These are phyloP conservation scores for Cryptococcus amylolentus DNA, from an alignment of 1,284 basidiomycete genomes.

Conservation along the genomic window DNA sequence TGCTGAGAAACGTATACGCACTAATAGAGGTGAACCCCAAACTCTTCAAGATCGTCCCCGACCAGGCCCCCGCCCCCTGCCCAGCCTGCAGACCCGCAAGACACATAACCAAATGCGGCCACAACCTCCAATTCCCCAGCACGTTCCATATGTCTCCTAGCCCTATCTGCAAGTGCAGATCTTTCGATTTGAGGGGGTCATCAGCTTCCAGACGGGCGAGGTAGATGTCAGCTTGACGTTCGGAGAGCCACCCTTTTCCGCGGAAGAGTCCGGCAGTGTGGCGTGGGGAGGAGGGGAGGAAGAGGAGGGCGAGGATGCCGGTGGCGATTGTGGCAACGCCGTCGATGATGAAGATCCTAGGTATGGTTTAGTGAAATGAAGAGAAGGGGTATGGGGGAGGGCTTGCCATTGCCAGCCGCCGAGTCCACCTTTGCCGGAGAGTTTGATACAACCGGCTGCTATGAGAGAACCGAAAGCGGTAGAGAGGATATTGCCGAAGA, in stretches of 20 bases:
- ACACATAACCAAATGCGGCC: constrained; percentile 36
- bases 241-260: constrained; percentile 18
- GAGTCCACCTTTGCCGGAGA: constrained; percentile 18
- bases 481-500: constrained; percentile 42
- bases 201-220: constrained; percentile 25
- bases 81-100: constrained; percentile 8
- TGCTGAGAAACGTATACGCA: background rate
- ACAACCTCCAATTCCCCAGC: constrained; percentile 28
- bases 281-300: constrained; percentile 26
- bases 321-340: constrained; percentile 25
- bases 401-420: constrained; percentile 17
- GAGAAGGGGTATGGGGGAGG: constrained; percentile 8
- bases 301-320: constrained; percentile 15
- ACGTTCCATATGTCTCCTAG: constrained; percentile 23
- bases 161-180: background rate
- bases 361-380: background rate
- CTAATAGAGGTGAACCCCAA: background rate
- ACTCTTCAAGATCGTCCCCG: background rate
- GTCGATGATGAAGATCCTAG: constrained; percentile 24
- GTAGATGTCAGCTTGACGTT: constrained; percentile 32
- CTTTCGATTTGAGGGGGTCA: constrained; percentile 13
- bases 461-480: constrained; percentile 14
- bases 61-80: background rate
- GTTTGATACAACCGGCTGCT: background rate
- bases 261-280: background rate